Conservation (phyloP, 495 filamentous ascomycete species). For the Trichoderma erinaceum region DNA sequence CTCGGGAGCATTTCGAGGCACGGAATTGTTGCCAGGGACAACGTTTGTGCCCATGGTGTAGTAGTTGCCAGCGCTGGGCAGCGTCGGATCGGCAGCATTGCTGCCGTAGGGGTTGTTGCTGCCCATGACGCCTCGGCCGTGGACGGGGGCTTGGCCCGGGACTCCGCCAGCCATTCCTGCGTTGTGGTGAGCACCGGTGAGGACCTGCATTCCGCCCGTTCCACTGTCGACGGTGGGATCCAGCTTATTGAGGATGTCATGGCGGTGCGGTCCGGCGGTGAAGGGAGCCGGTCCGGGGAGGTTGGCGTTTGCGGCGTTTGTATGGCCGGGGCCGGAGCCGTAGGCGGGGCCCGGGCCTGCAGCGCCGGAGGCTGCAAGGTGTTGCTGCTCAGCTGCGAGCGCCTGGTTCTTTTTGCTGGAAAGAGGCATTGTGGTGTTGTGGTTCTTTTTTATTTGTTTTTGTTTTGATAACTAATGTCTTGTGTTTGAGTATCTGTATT, state of each 20-base stretch:
- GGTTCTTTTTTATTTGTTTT: not conserved
- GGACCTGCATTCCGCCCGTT: slow-evolving; percentile 16
- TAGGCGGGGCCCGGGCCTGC: not conserved
- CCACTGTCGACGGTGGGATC: slow-evolving; percentile 33
- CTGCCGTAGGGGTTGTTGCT: slow-evolving; percentile 5
- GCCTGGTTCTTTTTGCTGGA: slow-evolving; percentile 9
- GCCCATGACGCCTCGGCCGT: not conserved
- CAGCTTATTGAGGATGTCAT: slow-evolving; percentile 32
- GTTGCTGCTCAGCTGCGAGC: not conserved
- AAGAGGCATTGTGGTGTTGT: slow-evolving; percentile 4
- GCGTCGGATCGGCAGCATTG: not conserved
- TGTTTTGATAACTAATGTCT: not conserved
- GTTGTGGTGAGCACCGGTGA: slow-evolving; percentile 21
- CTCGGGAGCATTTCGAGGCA: slow-evolving; percentile 2
- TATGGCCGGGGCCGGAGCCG: not conserved
- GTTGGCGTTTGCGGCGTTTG: not conserved
- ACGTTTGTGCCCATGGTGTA: slow-evolving; percentile 10
- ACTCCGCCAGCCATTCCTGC: slow-evolving; percentile 17
- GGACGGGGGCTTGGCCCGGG: not conserved
- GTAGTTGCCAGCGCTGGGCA: not conserved
- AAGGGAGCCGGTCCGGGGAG: slow-evolving; percentile 18
- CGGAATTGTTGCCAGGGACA: not conserved
- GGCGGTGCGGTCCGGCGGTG: slow-evolving; percentile 32
- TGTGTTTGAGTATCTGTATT: not conserved
- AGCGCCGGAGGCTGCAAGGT: not conserved